Evolutionary conservation across 106 monocot species (phyloP).

Genomic region (Vanilla planifolia): DNA sequence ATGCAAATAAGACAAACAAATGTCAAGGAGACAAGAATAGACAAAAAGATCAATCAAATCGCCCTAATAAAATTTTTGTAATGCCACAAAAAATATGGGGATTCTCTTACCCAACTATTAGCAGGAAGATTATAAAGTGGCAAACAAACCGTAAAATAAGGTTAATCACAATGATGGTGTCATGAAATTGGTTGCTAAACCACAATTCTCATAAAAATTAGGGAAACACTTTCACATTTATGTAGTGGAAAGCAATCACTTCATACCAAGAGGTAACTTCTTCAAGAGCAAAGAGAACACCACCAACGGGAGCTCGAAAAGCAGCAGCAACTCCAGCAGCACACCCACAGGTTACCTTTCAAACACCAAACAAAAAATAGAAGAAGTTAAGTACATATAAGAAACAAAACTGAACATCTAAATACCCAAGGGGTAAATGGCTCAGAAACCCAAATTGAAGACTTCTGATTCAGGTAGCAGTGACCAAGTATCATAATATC

Average conservation of each 20-base stretch:
- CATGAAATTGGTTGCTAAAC: no score
- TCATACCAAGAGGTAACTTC: slow-evolving; percentile 97
- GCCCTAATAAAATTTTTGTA: no score
- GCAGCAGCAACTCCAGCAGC: slow-evolving; percentile 99
- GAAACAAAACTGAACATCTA: not conserved
- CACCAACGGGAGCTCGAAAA: slow-evolving; percentile 98
- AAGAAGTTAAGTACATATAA: not conserved
- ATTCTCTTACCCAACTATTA: no score
- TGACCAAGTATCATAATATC: not conserved
- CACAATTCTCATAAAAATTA: no score
- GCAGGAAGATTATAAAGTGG: no score
- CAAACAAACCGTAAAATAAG: no score
- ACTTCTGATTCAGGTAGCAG: not conserved
- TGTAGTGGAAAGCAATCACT: slow-evolving; percentile 6
- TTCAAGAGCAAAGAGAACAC: slow-evolving; percentile 94
- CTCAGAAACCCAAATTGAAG: not conserved
- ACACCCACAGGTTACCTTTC: slow-evolving; percentile 98
- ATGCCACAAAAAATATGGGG: no score
- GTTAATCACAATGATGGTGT: no score
- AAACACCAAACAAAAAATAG: slow-evolving; percentile 19
- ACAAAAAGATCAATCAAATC: no score
- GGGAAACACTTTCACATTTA: no score
- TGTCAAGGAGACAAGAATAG: no score
- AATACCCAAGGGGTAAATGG: not conserved
- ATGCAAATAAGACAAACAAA: no score